Conservation (phyloP, 1,284 basidiomycete species). For the Malassezia furfur region DNA sequence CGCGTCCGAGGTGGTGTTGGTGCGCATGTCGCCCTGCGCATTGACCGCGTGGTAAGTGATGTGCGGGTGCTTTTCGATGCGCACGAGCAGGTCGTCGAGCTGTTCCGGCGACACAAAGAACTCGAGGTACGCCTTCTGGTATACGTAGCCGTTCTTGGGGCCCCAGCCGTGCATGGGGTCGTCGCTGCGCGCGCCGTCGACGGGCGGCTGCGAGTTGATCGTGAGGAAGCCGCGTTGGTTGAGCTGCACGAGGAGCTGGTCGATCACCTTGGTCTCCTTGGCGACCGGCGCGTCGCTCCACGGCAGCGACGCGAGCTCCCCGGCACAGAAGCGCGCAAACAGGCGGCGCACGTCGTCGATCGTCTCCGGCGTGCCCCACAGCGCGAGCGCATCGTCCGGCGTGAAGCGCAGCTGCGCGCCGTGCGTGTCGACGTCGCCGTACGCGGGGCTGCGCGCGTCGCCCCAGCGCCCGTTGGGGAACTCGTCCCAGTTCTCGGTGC, state of each 20-base stretch:
- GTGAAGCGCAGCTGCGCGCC: conserved; percentile 55
- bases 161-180: conserved; percentile 56
- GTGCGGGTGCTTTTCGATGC: conserved; percentile 76
- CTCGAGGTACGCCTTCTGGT: conserved; percentile 79
- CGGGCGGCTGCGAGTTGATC: conserved; percentile 93
- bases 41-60: conserved; percentile 96
- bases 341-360: conserved; percentile 43
- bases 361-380: conserved; percentile 27
- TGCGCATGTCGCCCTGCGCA: conserved; percentile 69
- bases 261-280: conserved; percentile 75
- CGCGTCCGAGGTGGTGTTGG: conserved; percentile 81
- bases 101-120: conserved; percentile 77
- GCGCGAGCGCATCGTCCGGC: conserved; percentile 61
- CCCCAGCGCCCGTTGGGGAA: conserved; percentile 98
- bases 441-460: conserved; percentile 89
- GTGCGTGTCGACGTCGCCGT: conserved; percentile 93
- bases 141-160: conserved; percentile 51
- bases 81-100: conserved; percentile 64
- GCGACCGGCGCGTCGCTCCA: conserved; percentile 90
- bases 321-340: conserved; percentile 49
- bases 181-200: conserved; percentile 67
- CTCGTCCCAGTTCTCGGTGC: conserved; percentile 70
- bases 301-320: conserved; percentile 60
- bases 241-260: conserved; percentile 67
- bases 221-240: conserved; percentile 81